Conservation (phyloP, 73 alveolate species). For the Paramecium pentaurelia region DNA sequence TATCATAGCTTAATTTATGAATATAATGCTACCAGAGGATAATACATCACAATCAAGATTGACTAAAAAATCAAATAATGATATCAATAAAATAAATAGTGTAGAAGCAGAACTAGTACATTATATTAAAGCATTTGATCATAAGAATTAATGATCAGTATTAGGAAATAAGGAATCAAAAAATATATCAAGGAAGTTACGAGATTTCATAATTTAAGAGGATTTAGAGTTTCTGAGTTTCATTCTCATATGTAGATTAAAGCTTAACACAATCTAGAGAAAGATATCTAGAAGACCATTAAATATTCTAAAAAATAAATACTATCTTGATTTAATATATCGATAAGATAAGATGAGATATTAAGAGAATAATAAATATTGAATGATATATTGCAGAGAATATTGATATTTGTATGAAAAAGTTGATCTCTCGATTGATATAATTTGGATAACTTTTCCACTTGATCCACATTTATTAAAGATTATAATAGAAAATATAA, state of each 20-base stretch:
- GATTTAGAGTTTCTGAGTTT: background rate
- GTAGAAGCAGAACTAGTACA: background rate
- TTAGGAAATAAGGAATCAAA: background rate
- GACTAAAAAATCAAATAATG: background rate
- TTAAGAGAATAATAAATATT: background rate
- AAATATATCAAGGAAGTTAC: background rate
- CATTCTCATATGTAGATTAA: background rate
- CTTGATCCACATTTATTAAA: background rate
- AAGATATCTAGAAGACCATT: background rate
- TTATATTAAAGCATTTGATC: background rate
- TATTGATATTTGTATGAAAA: background rate
- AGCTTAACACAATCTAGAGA: background rate
- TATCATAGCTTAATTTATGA: no score
- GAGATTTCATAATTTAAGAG: background rate
- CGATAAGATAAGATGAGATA: background rate
- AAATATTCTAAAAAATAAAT: background rate
- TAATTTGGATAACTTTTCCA: background rate
- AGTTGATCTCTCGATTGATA: background rate
- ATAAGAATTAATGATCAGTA: background rate
- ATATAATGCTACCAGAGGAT: no score
- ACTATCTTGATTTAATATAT: background rate
- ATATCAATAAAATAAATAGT: background rate
- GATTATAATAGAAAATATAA: background rate
- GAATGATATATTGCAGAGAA: background rate
- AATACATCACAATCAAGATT: background rate